Evolutionary conservation across 169 alveolate genomes (phyloP).

Genomic region (Babesia divergens): DNA sequence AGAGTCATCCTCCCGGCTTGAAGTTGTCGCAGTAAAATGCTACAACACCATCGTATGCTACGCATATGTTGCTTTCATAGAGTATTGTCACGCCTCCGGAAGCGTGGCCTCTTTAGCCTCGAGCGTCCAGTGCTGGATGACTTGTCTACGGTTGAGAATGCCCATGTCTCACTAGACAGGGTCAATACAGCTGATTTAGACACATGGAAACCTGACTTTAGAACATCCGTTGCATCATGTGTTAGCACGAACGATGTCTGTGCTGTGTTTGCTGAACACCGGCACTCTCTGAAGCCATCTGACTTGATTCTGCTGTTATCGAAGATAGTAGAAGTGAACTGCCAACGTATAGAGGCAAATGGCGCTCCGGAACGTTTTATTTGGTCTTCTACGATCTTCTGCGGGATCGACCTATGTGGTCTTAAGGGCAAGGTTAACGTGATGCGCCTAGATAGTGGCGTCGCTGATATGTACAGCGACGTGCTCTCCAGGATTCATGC

Average conservation of each 20-base stretch:
- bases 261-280: conserved; percentile 2
- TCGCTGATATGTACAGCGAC: conserved; percentile 38
- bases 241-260: conserved; percentile 35
- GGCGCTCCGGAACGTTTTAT: not conserved
- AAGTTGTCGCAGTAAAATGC: conserved; percentile 7
- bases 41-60: not conserved
- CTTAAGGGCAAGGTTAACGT: conserved; percentile 2
- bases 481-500: conserved; percentile 12
- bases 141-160: not conserved
- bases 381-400: conserved; percentile 12
- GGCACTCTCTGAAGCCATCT: conserved; percentile 3
- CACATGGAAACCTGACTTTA: not conserved
- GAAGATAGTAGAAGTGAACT: conserved; percentile 18
- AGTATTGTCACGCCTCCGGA: not conserved
- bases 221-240: not conserved
- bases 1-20: too few species aligned
- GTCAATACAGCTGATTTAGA: not conserved
- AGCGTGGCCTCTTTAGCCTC: not conserved
- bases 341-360: not conserved
- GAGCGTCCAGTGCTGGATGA: conserved; percentile 29
- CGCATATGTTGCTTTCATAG: not conserved
- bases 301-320: conserved; percentile 42
- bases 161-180: not conserved
- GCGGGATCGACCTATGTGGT: not conserved
- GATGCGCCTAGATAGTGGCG: conserved; percentile 12